A percentile compares a stretch with the other conserved stretches of the same genome.
These are phyloP conservation scores for Candida pseudoviswanathii DNA, from an alignment of 1,139 yeast species.

Conservation along the genomic window DNA sequence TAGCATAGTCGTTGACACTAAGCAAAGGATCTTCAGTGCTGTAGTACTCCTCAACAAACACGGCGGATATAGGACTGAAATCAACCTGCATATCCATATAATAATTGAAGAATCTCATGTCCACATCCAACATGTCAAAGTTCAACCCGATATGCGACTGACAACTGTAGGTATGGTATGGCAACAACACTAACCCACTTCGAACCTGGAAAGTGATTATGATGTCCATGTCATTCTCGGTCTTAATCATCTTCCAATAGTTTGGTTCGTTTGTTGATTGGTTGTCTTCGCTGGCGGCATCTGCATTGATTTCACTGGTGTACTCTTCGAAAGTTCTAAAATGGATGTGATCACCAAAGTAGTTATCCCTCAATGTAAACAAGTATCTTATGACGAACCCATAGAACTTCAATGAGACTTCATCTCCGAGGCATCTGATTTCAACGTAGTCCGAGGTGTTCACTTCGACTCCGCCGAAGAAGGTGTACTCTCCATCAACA, in stretches of 20 bases:
- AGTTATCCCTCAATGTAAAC: conserved; percentile 80
- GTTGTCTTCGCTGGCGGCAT: conserved; percentile 5
- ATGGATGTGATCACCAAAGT: conserved; percentile 83
- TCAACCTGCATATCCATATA: conserved; percentile 83
- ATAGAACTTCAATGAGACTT: conserved; percentile 69
- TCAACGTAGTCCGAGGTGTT: conserved; percentile 71
- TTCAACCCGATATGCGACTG: conserved; percentile 62
- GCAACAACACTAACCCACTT: conserved; percentile 71
- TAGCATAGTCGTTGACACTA: conserved; percentile 29
- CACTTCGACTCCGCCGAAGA: conserved; percentile 57
- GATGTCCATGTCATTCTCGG: conserved; percentile 77
- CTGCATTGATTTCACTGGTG: conserved; percentile 24
- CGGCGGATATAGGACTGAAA: conserved; percentile 49
- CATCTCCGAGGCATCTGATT: conserved; percentile 64
- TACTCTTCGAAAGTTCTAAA: conserved; percentile 88
- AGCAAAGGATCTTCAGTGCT: conserved; percentile 24
- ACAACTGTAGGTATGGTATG: conserved; percentile 70
- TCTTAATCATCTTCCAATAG: conserved; percentile 45
- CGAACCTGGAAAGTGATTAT: conserved; percentile 69
- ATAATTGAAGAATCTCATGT: conserved; percentile 82
- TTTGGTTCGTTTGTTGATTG: conserved; percentile 24
- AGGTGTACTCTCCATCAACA: conserved; percentile 68
- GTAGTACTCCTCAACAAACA: conserved; percentile 26
- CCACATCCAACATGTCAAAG: conserved; percentile 71
- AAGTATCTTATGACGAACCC: conserved; percentile 80